Evolutionary conservation across 768 basidiomycete species (phyloP), one percentile per base, ranked within the genome.

Genomic region (Macrocybe gigantea): DNA sequence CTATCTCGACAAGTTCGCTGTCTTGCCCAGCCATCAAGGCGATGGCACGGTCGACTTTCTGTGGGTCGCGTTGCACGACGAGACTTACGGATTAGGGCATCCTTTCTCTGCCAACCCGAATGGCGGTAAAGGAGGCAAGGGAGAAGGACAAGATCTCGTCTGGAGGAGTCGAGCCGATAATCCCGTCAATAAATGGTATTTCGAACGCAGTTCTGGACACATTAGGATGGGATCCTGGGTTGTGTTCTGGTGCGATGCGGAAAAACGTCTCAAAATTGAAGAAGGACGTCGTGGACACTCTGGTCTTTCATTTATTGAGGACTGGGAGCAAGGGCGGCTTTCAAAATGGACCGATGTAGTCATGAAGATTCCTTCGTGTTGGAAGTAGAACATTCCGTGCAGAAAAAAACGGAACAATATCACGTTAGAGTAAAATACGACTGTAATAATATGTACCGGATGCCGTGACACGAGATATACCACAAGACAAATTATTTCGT

Each of bases 181-280:
- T 64, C 94, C 93, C 0, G 83, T 98, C 48, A 99, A 99, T 70
- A 95, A 93, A 68, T 99, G 96, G 96, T 99, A 99, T 68, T 97
- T 92, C 55, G 96, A 99, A 60, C 83, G 96, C 33, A 89, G 87
- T 61, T 87, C 85, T 13, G 96, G 96, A 13, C 94, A 97, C 68
- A 52, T 93, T 35, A 78, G 89, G 53, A 78, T 86, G 73, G 87
- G 85, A 8, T 71, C 82, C 22, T 99, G 95, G 91, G 83, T 92
- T 39, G 65, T 99, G 57, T 99, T 99, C 66, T 99, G 96, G 96
- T 96, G 94, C 65, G 96, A 99, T 68, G 92, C 86, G 1, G 95
- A 98, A 71, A 89, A 85, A 67, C 74, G 85, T 45, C 66, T 94
- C 29, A 83, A 78, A 64, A 77, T 76, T 13, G 83, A 85, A 58